These are phyloP conservation scores for Lentinula sp. DNA, from an alignment of 768 basidiomycete species.

Conservation along the genomic window DNA sequence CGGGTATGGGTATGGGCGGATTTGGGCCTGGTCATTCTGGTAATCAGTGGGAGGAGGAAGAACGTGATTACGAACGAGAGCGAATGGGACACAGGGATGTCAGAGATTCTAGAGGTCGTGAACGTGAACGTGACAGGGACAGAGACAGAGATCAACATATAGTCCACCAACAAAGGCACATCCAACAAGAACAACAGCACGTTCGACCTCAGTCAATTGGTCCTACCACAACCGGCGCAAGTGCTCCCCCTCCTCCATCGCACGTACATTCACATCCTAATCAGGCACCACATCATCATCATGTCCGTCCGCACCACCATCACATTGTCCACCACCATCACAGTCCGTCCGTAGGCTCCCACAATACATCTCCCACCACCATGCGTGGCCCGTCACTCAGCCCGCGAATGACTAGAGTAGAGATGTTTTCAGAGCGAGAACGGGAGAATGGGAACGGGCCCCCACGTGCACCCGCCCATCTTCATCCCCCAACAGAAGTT, in stretches of 20 bases:
- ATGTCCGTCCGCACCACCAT: slow-evolving; percentile 30
- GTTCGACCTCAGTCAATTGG: slow-evolving; percentile 10
- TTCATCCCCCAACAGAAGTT: slow-evolving; percentile 41
- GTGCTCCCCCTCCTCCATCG: neutral
- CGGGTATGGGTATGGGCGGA: slow-evolving; percentile 10
- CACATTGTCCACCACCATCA: slow-evolving; percentile 49
- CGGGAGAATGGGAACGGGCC: slow-evolving; percentile 28
- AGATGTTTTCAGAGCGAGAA: slow-evolving; percentile 18
- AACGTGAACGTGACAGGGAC: slow-evolving; percentile 12
- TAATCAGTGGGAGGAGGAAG: slow-evolving; percentile 4
- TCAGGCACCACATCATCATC: slow-evolving; percentile 31
- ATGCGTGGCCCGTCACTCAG: slow-evolving; percentile 12
- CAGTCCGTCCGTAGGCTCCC: slow-evolving; percentile 19
- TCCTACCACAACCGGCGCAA: slow-evolving; percentile 9
- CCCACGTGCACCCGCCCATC: slow-evolving; percentile 21
- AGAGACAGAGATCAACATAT: slow-evolving; percentile 24
- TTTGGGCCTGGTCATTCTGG: neutral
- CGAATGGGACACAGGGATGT: slow-evolving; percentile 17
- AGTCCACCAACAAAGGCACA: slow-evolving; percentile 24
- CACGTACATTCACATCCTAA: slow-evolving; percentile 17
- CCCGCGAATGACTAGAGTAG: slow-evolving; percentile 15
- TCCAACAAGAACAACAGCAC: slow-evolving; percentile 28
- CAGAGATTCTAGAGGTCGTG: slow-evolving; percentile 19
- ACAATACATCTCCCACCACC: slow-evolving; percentile 20
- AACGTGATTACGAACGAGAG: slow-evolving; percentile 17